These are phyloP conservation scores for Penicillium mononematosum DNA, from an alignment of 495 filamentous ascomycete genomes.

Conservation along the genomic window DNA sequence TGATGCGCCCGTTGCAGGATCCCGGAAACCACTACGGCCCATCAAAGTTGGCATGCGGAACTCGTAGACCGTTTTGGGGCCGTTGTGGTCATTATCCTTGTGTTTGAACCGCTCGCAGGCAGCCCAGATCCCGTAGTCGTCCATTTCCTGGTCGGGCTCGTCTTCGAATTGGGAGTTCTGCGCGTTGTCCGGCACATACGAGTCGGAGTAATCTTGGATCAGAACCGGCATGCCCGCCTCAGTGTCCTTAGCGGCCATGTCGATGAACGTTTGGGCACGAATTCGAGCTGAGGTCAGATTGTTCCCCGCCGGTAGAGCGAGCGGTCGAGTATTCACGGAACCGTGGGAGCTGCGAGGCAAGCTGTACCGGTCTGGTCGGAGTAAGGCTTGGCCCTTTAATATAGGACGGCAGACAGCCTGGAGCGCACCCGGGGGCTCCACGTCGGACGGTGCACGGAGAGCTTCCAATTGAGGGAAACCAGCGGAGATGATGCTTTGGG, in stretches of 20 bases:
- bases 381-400: slow-evolving; percentile 45
- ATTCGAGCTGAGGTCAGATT: slow-evolving; percentile 49
- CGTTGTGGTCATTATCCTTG: slow-evolving; percentile 27
- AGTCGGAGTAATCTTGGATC: slow-evolving; percentile 47
- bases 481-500: slow-evolving; percentile 63
- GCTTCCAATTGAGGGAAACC: slow-evolving; percentile 70
- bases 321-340: slow-evolving; percentile 42
- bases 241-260: slow-evolving; percentile 47
- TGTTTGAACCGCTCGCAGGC: slow-evolving; percentile 28
- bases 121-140: slow-evolving; percentile 40
- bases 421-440: slow-evolving; percentile 63
- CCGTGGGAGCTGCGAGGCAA: slow-evolving; percentile 50
- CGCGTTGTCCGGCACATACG: slow-evolving; percentile 41
- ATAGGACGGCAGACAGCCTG: slow-evolving; percentile 68
- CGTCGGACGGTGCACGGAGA: slow-evolving; percentile 71
- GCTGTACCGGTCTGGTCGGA: slow-evolving; percentile 50
- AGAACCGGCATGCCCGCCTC: slow-evolving; percentile 44
- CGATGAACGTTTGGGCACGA: slow-evolving; percentile 50
- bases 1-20: slow-evolving; percentile 30
- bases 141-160: slow-evolving; percentile 37
- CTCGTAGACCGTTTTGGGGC: slow-evolving; percentile 41
- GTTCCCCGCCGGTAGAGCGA: slow-evolving; percentile 46
- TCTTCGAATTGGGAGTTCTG: slow-evolving; percentile 34
- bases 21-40: slow-evolving; percentile 38
- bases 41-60: slow-evolving; percentile 49